Evolutionary conservation across 2,329 filamentous ascomycete genomes (phyloP), one percentile per base, ranked within the genome.

Genomic region (Diaporthe destruens): DNA sequence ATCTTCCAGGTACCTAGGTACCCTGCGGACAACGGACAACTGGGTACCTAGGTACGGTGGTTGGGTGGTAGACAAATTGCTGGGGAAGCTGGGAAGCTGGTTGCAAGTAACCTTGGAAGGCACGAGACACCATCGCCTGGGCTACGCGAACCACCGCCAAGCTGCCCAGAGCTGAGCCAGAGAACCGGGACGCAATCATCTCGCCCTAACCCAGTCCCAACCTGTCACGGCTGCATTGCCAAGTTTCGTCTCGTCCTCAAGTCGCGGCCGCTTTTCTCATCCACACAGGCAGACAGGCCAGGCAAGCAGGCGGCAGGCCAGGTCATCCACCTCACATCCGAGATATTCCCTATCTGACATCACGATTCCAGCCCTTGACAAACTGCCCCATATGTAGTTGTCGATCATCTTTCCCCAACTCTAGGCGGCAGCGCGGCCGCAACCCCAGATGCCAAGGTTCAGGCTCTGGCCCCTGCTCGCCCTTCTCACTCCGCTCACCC

Each of bases 271-370:
- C 61, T 34, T 2, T 29, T 20, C 39, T 66, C 47, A 12, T 51
- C 29, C 61, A 25, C 29, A 5, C 29, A 12, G 12, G 36, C 36
- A n/a, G n/a, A n/a, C 36, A 39, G 12, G 12, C 11, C 2, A 2
- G 11, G 1, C 11, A 14, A 36, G 34, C 34, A 11, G 34, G 34
- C 34, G 42, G 42, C 42, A 6, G 12, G 14, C 42, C 42, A 18
- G 42, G 42, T 65, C 44, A 18, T 51, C 29, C 61, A 23, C 29
- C 49, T 55, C 71, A 68, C 61, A 49, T 16, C 71, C 71, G 71
- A 49, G 34, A 59, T 69, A 51, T 73, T 53, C 71, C 71, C 68
- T 71, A 71, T 71, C 71, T 73, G 57, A 73, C 71, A 73, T 71
- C 71, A 73, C 51, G 53, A 32, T 9, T 20, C 14, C 53, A 29